Percentiles rank a stretch among this genome's conserved stretches.
Conservation (phyloP, 129 eudicot species). For the Deinandra increscens region DNA sequence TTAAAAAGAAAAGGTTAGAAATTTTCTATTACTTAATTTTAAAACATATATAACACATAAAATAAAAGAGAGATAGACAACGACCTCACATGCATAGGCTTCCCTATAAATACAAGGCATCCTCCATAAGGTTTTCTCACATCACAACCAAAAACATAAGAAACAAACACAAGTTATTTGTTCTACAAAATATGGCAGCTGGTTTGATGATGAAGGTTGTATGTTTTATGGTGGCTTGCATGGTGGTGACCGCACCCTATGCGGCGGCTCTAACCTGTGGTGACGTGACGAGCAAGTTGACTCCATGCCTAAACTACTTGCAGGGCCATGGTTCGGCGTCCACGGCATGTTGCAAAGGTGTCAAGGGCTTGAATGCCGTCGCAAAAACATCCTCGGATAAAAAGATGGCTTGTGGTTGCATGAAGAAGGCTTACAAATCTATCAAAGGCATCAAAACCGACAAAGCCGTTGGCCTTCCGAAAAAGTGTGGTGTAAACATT, state of each 20-base stretch:
- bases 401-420: conserved; percentile 36
- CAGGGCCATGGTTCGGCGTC: not conserved
- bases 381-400: conserved; percentile 33
- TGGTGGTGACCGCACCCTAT: conserved; percentile 26
- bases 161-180: not conserved
- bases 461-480: conserved; percentile 37
- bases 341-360: conserved; percentile 34
- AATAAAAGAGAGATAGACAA: no score
- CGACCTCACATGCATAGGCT: not conserved
- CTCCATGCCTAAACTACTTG: conserved; percentile 36
- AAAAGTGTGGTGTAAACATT: conserved; percentile 38
- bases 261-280: conserved; percentile 37
- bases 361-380: conserved; percentile 16
- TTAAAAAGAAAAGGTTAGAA: no score
- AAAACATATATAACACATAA: not conserved
- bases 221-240: conserved; percentile 13
- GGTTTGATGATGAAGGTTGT: not conserved
- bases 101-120: conserved; percentile 19
- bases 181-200: conserved; percentile 13
- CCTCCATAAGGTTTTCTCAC: conserved; percentile 8
- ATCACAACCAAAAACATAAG: not conserved
- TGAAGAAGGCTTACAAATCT: conserved; percentile 19
- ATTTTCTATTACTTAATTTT: no score
- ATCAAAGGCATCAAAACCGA: conserved; percentile 8
- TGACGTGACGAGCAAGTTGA: conserved; percentile 14